Evolutionary conservation across 2,329 filamentous ascomycete species (phyloP), one percentile per base, ranked within the genome.

Genomic region (Venturia asperata): DNA sequence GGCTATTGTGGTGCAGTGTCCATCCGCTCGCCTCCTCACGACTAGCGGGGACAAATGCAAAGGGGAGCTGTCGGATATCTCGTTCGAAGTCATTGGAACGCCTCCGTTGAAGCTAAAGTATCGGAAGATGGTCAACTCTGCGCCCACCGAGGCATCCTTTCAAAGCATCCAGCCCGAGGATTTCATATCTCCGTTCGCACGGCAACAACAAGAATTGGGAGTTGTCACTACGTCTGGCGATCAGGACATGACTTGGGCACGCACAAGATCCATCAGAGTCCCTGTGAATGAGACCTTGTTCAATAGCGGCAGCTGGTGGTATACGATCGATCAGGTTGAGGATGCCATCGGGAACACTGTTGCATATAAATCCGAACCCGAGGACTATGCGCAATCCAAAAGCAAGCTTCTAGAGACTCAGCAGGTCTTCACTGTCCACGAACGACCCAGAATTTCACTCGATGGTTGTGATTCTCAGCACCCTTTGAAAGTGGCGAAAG

Each of bases 101-200:
- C 91, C 95, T 2, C 94, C 94, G 3, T 81, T 99, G 68, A 92
- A 92, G 74, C 90, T 99, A 70, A 90, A 91, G 70, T 99, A 99
- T 76, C 94, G 91, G 71, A 88, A 92, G 64, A 88, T 87, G 7
- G 87, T 96, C 70, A 96, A 97, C 70, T 86, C 87, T 67, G 88
- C 90, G 68, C 87, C 95, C 68, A 87, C 88, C 70, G 90, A 90
- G 67, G 91, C 92, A 69, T 91, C 93, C 68, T 93, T 96, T 70
- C 92, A 97, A 76, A 96, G 91, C 71, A 85, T 99, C 56, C 92
- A 96, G 70, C 92, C 94, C 0, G 92, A 97, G 61, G 90, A 90
- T 43, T 88, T 92, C 71, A 81, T 84, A 3, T 96, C 91, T 0
- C 91, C 92, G 0, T 79, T 96, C 43, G 77, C 89, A n/a, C 83